phyloP scores from a whole-genome alignment of 2,329 filamentous ascomycete species.

The Purpureocillium lavendulum region DNA sequence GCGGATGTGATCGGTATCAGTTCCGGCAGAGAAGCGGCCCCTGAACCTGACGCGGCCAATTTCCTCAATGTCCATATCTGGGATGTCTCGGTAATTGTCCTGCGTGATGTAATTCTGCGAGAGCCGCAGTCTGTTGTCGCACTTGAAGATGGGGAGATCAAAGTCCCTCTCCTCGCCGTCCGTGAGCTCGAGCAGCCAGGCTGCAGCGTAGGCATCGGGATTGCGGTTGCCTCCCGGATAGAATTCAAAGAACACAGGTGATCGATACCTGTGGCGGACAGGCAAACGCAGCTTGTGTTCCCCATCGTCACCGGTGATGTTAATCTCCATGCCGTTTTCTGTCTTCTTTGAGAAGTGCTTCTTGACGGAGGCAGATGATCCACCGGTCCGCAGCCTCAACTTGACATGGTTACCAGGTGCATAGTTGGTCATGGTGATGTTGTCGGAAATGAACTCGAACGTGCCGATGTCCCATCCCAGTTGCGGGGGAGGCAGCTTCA shows the following conservation, averaged over 20 bases:
- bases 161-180: conserved; percentile 73
- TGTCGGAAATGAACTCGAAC: conserved; percentile 74
- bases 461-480: conserved; percentile 94
- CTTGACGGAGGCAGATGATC: conserved; percentile 64
- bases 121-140: conserved; percentile 63
- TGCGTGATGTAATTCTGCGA: conserved; percentile 91
- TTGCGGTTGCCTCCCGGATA: conserved; percentile 60
- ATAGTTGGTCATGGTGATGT: conserved; percentile 58
- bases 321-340: conserved; percentile 41
- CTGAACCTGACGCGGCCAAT: conserved; percentile 75
- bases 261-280: conserved; percentile 83
- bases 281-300: conserved; percentile 60
- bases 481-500: conserved; percentile 73
- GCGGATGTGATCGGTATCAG: conserved; percentile 73
- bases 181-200: conserved; percentile 80
- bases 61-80: conserved; percentile 69
- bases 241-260: conserved; percentile 84
- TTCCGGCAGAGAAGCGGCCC: conserved; percentile 80
- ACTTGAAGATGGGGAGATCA: conserved; percentile 86
- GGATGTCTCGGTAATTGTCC: conserved; percentile 59
- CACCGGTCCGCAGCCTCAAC: conserved; percentile 74
- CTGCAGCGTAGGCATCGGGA: conserved; percentile 64
- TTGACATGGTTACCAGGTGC: conserved; percentile 60
- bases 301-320: conserved; percentile 34
- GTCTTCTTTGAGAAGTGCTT: conserved; percentile 54